Conservation (phyloP, 164 flowering plant genomes). For the Taxillus chinensis region DNA sequence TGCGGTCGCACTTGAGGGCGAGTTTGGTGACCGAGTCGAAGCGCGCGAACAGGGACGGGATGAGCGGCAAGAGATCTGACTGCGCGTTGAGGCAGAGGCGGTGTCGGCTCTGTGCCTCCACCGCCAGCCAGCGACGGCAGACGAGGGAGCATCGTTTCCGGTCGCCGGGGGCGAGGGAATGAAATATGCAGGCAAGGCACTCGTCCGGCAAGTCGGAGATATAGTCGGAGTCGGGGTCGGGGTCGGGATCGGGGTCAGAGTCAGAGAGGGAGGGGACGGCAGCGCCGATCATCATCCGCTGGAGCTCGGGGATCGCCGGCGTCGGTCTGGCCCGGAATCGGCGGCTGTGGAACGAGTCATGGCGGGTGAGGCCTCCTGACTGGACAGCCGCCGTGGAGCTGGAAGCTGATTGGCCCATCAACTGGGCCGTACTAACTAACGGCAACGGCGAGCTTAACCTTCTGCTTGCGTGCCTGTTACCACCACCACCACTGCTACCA, state of each 20-base stretch:
- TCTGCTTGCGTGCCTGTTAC: neutral
- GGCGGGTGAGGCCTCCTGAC: constrained; percentile 21
- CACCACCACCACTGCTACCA: neutral
- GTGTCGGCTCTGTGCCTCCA: constrained; percentile 50
- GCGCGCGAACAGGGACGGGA: constrained; percentile 29
- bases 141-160: constrained; percentile 43
- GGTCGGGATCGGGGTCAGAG: neutral
- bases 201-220: constrained; percentile 39
- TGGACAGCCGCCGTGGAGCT: constrained; percentile 26
- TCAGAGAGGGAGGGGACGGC: neutral
- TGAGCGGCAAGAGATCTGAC: constrained; percentile 20
- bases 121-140: constrained; percentile 36
- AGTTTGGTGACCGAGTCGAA: constrained; percentile 50
- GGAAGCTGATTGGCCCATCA: constrained; percentile 58
- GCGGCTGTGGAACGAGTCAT: constrained; percentile 9
- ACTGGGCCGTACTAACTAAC: neutral
- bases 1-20: constrained; percentile 44
- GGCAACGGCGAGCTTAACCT: neutral
- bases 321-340: constrained; percentile 17
- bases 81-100: constrained; percentile 43
- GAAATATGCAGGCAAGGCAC: constrained; percentile 41
- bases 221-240: neutral
- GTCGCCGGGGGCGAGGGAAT: constrained; percentile 35
- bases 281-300: constrained; percentile 9
- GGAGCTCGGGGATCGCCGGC: constrained; percentile 9